Conservation (phyloP, 192 early-diverging fungal genomes). For the Coemansia sp. region DNA sequence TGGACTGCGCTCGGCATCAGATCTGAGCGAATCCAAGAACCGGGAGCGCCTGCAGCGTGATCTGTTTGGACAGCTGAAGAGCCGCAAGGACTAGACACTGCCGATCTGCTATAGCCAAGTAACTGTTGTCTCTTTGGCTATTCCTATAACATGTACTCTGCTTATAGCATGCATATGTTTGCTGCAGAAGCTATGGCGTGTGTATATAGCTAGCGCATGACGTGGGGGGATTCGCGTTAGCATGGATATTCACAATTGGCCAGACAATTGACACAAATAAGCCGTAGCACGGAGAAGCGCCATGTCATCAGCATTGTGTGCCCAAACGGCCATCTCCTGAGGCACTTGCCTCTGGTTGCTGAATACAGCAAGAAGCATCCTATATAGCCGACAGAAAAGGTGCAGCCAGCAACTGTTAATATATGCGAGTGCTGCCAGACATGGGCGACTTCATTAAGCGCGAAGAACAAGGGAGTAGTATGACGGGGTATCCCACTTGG, state of each 20-base stretch:
- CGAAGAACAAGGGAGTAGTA: neutral
- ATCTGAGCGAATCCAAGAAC: conserved; percentile 74
- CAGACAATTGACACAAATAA: neutral
- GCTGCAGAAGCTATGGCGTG: conserved; percentile 3
- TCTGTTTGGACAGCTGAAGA: conserved; percentile 72
- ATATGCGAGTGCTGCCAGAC: conserved; percentile 3
- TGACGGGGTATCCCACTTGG: neutral
- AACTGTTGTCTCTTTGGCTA: neutral
- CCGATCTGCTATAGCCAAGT: too few relatives aligned
- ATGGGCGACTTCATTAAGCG: neutral
- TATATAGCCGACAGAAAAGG: neutral
- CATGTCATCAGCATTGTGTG: neutral
- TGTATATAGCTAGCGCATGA: neutral
- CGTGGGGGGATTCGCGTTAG: conserved; percentile 6
- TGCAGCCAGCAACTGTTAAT: neutral
- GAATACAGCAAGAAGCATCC: neutral
- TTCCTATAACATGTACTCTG: neutral
- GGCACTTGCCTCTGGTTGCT: neutral
- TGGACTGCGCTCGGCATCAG: conserved; percentile 79
- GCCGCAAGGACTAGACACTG: conserved; percentile 36
- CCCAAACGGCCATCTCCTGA: neutral
- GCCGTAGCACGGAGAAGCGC: neutral
- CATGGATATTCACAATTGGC: conserved; percentile 4
- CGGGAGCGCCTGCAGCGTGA: conserved; percentile 82
- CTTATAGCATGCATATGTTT: neutral